Percentiles rank a stretch among this genome's conserved stretches.
Conservation (phyloP, 2,329 filamentous ascomycete genomes). For the Passalora sequoiae region DNA sequence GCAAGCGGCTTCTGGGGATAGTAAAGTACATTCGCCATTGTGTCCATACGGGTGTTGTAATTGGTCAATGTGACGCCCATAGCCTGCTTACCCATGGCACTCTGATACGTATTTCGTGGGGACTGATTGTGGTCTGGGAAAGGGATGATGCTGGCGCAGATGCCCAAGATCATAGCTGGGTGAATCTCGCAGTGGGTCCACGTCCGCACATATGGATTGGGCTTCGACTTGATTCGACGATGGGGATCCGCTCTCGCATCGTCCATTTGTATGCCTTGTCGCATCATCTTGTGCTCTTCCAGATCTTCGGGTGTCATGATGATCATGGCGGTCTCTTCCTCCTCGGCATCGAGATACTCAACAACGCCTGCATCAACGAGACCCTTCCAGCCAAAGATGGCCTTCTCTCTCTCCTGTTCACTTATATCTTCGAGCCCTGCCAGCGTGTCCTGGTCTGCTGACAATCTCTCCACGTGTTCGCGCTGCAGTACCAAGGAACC, state of each 20-base stretch:
- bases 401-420: conserved; percentile 52
- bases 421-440: conserved; percentile 43
- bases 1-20: conserved; percentile 97
- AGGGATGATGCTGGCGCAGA: conserved; percentile 98
- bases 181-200: conserved; percentile 99
- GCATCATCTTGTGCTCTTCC: conserved; percentile 52
- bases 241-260: conserved; percentile 70
- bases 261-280: conserved; percentile 28
- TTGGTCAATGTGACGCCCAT: conserved; percentile 99
- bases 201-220: conserved; percentile 80
- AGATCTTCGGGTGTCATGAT: conserved; percentile 97
- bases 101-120: conserved; percentile 78
- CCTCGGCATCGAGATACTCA: conserved; percentile 94
- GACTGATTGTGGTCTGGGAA: conserved; percentile 99
- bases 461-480: conserved; percentile 72
- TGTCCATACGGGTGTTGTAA: conserved; percentile 95
- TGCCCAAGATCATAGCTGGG: conserved; percentile 96
- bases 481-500: conserved; percentile 79
- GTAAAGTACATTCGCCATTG: conserved; percentile 98
- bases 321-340: conserved; percentile 98
- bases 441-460: conserved; percentile 61
- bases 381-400: conserved; percentile 81
- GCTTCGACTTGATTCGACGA: conserved; percentile 78
- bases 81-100: conserved; percentile 97
- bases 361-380: conserved; percentile 79